Evolutionary conservation across 441 rosid genomes (phyloP).

Genomic region (Arabidopsis hybrid): DNA sequence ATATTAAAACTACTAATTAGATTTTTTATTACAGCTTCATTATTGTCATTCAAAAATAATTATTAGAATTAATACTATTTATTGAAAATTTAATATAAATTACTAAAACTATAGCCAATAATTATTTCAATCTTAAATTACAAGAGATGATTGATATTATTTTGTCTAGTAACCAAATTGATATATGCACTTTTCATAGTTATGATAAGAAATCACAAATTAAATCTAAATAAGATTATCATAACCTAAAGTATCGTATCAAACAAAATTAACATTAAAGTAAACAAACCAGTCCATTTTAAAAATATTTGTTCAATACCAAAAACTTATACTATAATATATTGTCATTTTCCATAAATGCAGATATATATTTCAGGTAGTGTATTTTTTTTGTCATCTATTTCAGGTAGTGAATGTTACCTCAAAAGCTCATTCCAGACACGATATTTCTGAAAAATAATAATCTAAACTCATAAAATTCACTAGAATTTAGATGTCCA

Average conservation of each 20-base stretch:
- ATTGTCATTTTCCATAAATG: not conserved
- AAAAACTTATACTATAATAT: not conserved
- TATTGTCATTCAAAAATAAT: not conserved
- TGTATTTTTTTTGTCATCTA: not conserved
- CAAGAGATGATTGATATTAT: not conserved
- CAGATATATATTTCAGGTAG: not conserved
- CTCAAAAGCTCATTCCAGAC: not conserved
- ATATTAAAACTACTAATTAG: not conserved
- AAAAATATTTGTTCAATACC: not conserved
- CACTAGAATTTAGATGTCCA: not conserved
- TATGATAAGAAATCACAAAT: too few relatives aligned
- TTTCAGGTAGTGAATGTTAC: not conserved
- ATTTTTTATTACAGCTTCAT: not conserved
- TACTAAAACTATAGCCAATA: not conserved
- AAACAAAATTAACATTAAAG: not conserved
- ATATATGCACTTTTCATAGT: not conserved
- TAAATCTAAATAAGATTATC: not conserved
- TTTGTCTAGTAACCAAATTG: too few relatives aligned
- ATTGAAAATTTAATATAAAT: not conserved
- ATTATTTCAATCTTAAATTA: not conserved
- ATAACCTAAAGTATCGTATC: too few relatives aligned
- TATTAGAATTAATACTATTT: not conserved
- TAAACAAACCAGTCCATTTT: too few relatives aligned
- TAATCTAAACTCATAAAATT: not conserved
- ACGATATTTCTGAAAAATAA: not conserved